Base-by-base conservation (phyloP, 306 rosid genomes). In the Vicia villosa region DNA sequence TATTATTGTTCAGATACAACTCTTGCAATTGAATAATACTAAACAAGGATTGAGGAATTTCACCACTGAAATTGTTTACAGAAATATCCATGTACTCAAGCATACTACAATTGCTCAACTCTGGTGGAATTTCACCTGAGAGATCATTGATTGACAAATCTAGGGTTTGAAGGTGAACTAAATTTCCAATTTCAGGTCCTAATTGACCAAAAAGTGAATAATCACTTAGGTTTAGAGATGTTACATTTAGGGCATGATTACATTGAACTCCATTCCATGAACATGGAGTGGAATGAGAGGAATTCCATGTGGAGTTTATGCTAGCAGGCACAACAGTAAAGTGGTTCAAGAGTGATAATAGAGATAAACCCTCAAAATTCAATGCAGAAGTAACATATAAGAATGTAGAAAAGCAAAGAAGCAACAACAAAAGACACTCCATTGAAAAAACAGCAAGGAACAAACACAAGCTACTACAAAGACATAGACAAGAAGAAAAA, bases 221-320 rank as follows among this genome's bases (percentile, higher is more conserved):
- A 7, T 56, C 19, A 38, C 83, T 64, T 68, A 92, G 83, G 26
- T 86, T 73, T 3, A 92, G 79, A 67, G 87, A 66, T 55, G 74
- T 16, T 10, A 90, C 88, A 76, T 70, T 62, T 46, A 56, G 19
- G 66, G 81, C 52, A 50, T 17, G 19, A 82, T 85, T 85, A 52
- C 96, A 88, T 4, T 67, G 5, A 24, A 92, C 76, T 77, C 96
- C 96, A 7, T 36, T 42, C 98, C 98, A 92, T 42, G 81, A 80
- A 58, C 98, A 92, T 22, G 96, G 93, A 62, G 85, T 85, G 77
- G 89, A 82, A 86, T 87, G 74, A 43, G 86, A 84, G 3, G 74
- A 63, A 50, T 82, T 82, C 98, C 96, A 92, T 21, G 76, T 72
- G 15, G 92, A 85, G 63, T 49, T 75, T 30, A 89, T 61, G 69